Base-by-base conservation (phyloP, 768 basidiomycete genomes). In the Sarcodon aspratus region DNA sequence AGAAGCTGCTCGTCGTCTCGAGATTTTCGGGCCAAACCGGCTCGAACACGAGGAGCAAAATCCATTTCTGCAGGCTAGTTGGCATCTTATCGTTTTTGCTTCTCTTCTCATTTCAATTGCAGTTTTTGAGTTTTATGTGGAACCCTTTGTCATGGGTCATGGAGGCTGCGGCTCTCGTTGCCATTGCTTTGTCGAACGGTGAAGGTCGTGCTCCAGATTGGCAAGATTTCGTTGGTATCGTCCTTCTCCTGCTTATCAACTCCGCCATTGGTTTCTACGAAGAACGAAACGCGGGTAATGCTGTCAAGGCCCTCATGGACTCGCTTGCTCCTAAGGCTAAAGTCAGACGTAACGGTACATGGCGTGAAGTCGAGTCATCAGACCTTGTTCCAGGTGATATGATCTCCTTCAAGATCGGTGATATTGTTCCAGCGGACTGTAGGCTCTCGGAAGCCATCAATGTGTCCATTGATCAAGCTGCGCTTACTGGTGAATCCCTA, bases 101-200 rank as follows among this genome's bases (percentile, higher is more conserved):
- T 32, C 7, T 3, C 34, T 10, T 33, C 33, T 33, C 9, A 36
- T 9, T 6, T n/a, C 27, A 33, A 40, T 15, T 50, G 32, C 44
- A 89, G 87, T 92, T 94, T 68, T 70, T 92, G 57, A 82, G 82
- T 63, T 98, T 98, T 78, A 98, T 97, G 95, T 98, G 95, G 95
- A 98, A 98, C 71, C 95, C 95, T 40, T 74, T 98, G 10, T 98
- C 95, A 33, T 98, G 95, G 95, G 95, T 98, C 67, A 98, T 98
- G 95, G 95, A 98, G 68, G 92, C 85, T 53, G 93, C 93, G 36
- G 88, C 90, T 7, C 74, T 92, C 32, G 91, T 93, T 55, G 94
- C 95, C 44, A 98, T 98, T 64, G 92, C 79, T 37, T 79, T 98
- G 32, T 96, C 95, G 49, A 98, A 98, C 67, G 95, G 95, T 67